These are phyloP conservation scores for Viola pubescens DNA, from an alignment of 441 rosid genomes.

Conservation along the genomic window DNA sequence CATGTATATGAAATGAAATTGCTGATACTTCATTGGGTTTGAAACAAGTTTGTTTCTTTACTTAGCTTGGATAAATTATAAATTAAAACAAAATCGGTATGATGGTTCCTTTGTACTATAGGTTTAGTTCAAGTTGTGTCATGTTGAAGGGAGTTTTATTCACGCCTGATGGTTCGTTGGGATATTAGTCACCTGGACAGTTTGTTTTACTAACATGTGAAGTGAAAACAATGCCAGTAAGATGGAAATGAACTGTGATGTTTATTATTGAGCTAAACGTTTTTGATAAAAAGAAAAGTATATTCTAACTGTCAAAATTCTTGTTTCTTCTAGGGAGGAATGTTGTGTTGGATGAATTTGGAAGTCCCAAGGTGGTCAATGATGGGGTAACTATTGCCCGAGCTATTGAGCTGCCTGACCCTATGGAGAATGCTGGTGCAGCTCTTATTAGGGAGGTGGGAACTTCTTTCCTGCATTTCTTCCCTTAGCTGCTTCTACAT, in stretches of 20 bases:
- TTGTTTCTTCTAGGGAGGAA: constrained; percentile 59
- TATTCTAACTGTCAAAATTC: constrained; percentile 3
- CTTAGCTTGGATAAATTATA: too few relatives aligned
- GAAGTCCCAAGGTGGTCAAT: constrained; percentile 90
- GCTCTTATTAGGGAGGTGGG: constrained; percentile 91
- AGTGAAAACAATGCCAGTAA: neutral
- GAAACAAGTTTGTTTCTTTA: too few relatives aligned
- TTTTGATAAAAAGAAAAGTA: neutral
- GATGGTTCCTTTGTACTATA: neutral
- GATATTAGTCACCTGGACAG: neutral
- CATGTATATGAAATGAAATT: too few relatives aligned
- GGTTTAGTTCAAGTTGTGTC: neutral
- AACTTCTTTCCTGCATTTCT: constrained; percentile 1
- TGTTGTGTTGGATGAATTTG: constrained; percentile 90
- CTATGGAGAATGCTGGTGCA: constrained; percentile 98
- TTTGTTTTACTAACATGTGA: neutral
- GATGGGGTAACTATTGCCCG: constrained; percentile 96
- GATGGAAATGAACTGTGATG: neutral
- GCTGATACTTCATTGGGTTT: too few relatives aligned
- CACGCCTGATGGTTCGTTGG: neutral
- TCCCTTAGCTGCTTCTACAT: neutral
- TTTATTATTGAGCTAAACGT: neutral
- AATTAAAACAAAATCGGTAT: neutral
- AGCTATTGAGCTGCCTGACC: constrained; percentile 79
- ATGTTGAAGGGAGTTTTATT: neutral